These are phyloP conservation scores for Penicillium salamii DNA, from an alignment of 495 filamentous ascomycete species.

Conservation along the genomic window DNA sequence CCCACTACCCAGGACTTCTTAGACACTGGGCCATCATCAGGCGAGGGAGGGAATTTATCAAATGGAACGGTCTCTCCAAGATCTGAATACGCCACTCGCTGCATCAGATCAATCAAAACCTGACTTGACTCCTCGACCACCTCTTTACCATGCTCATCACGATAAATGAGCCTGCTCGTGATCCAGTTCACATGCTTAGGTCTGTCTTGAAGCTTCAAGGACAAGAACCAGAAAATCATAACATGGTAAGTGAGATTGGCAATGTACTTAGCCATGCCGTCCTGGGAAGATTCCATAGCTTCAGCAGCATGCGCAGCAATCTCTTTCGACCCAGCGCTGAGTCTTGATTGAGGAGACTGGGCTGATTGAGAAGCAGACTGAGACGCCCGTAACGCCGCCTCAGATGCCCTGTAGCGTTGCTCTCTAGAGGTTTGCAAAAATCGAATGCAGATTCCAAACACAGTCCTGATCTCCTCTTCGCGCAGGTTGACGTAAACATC, in stretches of 20 bases:
- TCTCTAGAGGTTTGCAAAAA: slow-evolving; percentile 78
- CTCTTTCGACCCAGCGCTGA: slow-evolving; percentile 44
- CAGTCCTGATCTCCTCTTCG: slow-evolving; percentile 82
- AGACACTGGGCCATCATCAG: slow-evolving; percentile 62
- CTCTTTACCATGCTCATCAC: slow-evolving; percentile 68
- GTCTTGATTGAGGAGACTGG: slow-evolving; percentile 19
- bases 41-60: slow-evolving; percentile 56
- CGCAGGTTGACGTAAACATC: slow-evolving; percentile 82
- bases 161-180: slow-evolving; percentile 74
- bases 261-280: slow-evolving; percentile 70
- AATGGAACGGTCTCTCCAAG: slow-evolving; percentile 56
- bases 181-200: slow-evolving; percentile 87
- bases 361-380: slow-evolving; percentile 12
- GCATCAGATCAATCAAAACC: slow-evolving; percentile 95
- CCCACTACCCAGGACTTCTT: slow-evolving; percentile 85
- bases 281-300: slow-evolving; percentile 31
- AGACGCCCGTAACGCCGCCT: slow-evolving; percentile 28
- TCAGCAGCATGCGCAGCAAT: slow-evolving; percentile 31
- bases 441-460: slow-evolving; percentile 92
- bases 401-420: slow-evolving; percentile 41
- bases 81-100: slow-evolving; percentile 83
- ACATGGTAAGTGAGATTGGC: slow-evolving; percentile 91
- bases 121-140: slow-evolving; percentile 88
- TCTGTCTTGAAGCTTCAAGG: slow-evolving; percentile 78
- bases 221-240: slow-evolving; percentile 94